Evolutionary conservation across 805 yeast species (phyloP).

Genomic region (Ogataea siamensis): DNA sequence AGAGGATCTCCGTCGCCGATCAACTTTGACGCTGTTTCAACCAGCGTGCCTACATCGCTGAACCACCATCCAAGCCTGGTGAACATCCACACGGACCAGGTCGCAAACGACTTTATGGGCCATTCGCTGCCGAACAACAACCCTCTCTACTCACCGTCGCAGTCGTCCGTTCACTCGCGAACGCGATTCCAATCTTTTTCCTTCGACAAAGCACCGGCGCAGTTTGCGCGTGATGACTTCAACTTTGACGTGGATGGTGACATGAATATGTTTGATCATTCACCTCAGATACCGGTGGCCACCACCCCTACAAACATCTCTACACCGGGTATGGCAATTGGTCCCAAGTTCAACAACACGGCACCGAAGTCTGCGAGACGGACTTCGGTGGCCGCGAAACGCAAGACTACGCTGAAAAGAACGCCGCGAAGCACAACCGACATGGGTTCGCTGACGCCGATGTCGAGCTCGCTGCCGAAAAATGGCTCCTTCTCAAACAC

Average conservation of each 20-base stretch:
- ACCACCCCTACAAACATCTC: slow-evolving; percentile 8
- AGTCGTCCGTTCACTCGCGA: slow-evolving; percentile 22
- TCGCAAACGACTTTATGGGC: slow-evolving; percentile 10
- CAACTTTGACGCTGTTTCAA: slow-evolving; percentile 23
- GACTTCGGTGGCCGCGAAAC: slow-evolving; percentile 19
- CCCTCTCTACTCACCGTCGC: slow-evolving; percentile 24
- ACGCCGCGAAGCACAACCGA: slow-evolving; percentile 15
- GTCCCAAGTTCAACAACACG: slow-evolving; percentile 6
- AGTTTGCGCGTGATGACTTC: slow-evolving; percentile 16
- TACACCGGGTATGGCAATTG: neutral
- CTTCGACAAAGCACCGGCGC: slow-evolving; percentile 13
- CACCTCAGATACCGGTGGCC: slow-evolving; percentile 9
- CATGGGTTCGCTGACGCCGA: slow-evolving; percentile 16
- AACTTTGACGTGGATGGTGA: slow-evolving; percentile 32
- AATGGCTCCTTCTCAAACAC: slow-evolving; percentile 9
- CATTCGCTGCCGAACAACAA: slow-evolving; percentile 9
- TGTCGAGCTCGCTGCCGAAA: slow-evolving; percentile 15
- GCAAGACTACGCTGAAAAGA: slow-evolving; percentile 15
- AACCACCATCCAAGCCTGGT: slow-evolving; percentile 25
- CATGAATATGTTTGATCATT: slow-evolving; percentile 27
- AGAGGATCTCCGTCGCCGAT: slow-evolving; percentile 21
- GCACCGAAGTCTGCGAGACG: slow-evolving; percentile 18
- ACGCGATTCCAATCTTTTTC: slow-evolving; percentile 18
- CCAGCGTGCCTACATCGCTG: slow-evolving; percentile 24
- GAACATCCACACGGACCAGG: slow-evolving; percentile 16